Percentiles rank a stretch among this genome's conserved stretches.
phyloP scores from a whole-genome alignment of 2,329 filamentous ascomycete species.

The Neonectria ditissima region DNA sequence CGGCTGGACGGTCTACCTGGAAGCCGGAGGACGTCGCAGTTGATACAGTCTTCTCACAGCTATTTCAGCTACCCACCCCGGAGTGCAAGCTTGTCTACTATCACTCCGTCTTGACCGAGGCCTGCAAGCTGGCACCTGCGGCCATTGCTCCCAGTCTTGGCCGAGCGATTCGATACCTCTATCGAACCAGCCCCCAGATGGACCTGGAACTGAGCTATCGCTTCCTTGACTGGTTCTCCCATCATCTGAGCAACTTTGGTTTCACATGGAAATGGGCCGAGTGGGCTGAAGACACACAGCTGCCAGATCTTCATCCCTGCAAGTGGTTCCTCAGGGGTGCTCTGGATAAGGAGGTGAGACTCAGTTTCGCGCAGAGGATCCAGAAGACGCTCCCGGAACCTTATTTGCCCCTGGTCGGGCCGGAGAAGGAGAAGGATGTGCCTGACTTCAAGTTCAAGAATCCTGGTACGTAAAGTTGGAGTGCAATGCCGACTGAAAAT shows the following conservation, averaged over 20 bases:
- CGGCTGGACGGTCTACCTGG: slow-evolving; percentile 80
- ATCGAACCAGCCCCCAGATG: slow-evolving; percentile 82
- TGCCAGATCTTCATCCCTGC: slow-evolving; percentile 82
- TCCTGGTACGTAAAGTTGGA: slow-evolving; percentile 67
- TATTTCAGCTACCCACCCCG: slow-evolving; percentile 86
- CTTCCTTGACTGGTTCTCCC: slow-evolving; percentile 97
- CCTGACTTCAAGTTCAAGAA: slow-evolving; percentile 92
- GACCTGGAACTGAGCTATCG: slow-evolving; percentile 88
- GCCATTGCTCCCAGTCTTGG: slow-evolving; percentile 96
- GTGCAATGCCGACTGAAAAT: background rate
- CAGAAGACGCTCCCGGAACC: slow-evolving; percentile 90
- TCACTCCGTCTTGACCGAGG: slow-evolving; percentile 92
- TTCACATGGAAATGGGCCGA: slow-evolving; percentile 99
- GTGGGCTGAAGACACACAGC: slow-evolving; percentile 88
- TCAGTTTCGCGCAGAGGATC: slow-evolving; percentile 96
- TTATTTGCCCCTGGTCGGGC: slow-evolving; percentile 83
- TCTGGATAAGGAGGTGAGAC: slow-evolving; percentile 94
- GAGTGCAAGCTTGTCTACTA: slow-evolving; percentile 98
- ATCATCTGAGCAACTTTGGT: slow-evolving; percentile 98
- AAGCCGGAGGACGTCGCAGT: slow-evolving; percentile 97
- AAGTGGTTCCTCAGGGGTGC: slow-evolving; percentile 94
- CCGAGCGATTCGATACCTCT: slow-evolving; percentile 91
- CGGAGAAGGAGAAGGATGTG: slow-evolving; percentile 94
- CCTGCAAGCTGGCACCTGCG: slow-evolving; percentile 94
- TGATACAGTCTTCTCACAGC: slow-evolving; percentile 96